Evolutionary conservation across 257 asterid species (phyloP).

Genomic region (Ilex aquifolium): DNA sequence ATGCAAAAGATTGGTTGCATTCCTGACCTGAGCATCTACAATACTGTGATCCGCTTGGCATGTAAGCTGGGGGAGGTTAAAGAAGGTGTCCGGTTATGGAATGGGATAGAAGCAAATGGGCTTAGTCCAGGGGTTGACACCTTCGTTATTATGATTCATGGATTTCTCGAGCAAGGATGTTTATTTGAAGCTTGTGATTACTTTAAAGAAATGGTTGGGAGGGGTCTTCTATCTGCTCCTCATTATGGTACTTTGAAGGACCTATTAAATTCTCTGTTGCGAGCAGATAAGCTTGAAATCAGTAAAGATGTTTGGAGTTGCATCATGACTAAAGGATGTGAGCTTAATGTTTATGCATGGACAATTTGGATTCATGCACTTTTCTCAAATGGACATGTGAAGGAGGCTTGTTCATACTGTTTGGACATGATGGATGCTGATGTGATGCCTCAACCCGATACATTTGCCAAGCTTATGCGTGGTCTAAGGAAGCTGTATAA

Average conservation of each 20-base stretch:
- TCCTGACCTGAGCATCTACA: slow-evolving; percentile 59
- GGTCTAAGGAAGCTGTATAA: slow-evolving; percentile 79
- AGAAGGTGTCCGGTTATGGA: slow-evolving; percentile 51
- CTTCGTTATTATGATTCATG: slow-evolving; percentile 56
- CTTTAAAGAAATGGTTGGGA: slow-evolving; percentile 71
- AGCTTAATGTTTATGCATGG: slow-evolving; percentile 79
- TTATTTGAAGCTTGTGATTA: slow-evolving; percentile 76
- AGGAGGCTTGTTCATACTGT: slow-evolving; percentile 80
- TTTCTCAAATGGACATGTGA: slow-evolving; percentile 74
- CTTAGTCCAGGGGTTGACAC: slow-evolving; percentile 75
- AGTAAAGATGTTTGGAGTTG: slow-evolving; percentile 81
- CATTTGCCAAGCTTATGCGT: slow-evolving; percentile 79
- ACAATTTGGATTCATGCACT: slow-evolving; percentile 92
- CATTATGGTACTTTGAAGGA: slow-evolving; percentile 78
- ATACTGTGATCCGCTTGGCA: slow-evolving; percentile 56
- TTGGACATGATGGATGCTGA: slow-evolving; percentile 90
- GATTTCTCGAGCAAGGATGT: slow-evolving; percentile 54
- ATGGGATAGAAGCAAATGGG: slow-evolving; percentile 57
- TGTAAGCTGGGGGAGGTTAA: slow-evolving; percentile 72
- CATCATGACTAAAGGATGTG: slow-evolving; percentile 66
- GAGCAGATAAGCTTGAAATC: slow-evolving; percentile 64
- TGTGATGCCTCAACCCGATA: slow-evolving; percentile 95
- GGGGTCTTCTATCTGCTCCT: slow-evolving; percentile 77
- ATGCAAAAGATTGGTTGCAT: slow-evolving; percentile 55
- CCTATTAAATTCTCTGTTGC: slow-evolving; percentile 61